phyloP scores from a whole-genome alignment of 805 yeast species.

The Saccharomycopsis fibuligera region DNA sequence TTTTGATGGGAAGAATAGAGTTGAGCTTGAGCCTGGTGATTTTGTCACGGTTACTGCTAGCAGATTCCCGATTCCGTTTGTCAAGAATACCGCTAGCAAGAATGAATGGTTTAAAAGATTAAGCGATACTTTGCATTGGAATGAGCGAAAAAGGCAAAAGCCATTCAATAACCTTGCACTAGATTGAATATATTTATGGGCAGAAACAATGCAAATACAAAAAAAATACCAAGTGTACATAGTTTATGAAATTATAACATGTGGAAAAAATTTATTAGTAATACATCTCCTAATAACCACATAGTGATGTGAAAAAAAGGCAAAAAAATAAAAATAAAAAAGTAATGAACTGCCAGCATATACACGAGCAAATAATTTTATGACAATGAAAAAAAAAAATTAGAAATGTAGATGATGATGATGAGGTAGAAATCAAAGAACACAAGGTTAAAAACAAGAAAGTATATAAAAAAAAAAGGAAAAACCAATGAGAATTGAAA shows the following conservation, averaged over 20 bases:
- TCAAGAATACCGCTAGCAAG: conserved; percentile 24
- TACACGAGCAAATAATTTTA: too few species aligned
- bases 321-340: too few species aligned
- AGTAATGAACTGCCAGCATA: too few species aligned
- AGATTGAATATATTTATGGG: neutral
- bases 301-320: too few species aligned
- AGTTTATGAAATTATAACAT: neutral
- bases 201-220: neutral
- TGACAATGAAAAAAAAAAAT: too few species aligned
- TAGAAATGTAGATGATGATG: too few species aligned
- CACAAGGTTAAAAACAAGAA: too few species aligned
- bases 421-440: too few species aligned
- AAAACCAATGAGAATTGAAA: too few species aligned
- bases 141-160: conserved; percentile 30
- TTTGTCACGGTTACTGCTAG: conserved; percentile 31
- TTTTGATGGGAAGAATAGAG: conserved; percentile 31
- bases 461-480: too few species aligned
- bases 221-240: neutral
- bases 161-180: conserved; percentile 21
- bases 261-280: too few species aligned
- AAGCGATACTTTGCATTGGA: conserved; percentile 32
- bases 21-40: conserved; percentile 29
- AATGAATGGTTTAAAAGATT: conserved; percentile 31
- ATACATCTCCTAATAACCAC: too few species aligned
- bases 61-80: conserved; percentile 29